These are phyloP conservation scores for Neurospora discreta DNA, from an alignment of 495 filamentous ascomycete species.

Conservation along the genomic window DNA sequence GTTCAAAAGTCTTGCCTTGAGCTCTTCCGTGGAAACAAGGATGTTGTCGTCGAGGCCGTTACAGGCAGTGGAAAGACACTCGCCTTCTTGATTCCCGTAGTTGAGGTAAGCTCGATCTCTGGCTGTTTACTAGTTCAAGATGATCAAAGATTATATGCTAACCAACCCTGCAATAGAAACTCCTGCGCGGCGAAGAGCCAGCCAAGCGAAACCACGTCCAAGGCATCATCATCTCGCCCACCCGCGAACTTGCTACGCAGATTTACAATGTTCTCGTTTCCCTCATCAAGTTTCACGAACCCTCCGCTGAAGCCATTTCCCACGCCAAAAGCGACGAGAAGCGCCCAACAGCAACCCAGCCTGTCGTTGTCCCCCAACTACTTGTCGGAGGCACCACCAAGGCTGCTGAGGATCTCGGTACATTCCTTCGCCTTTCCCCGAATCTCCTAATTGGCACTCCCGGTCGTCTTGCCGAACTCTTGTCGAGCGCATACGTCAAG, in stretches of 20 bases:
- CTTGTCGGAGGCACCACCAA: slow-evolving; percentile 77
- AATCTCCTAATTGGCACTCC: slow-evolving; percentile 85
- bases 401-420: slow-evolving; percentile 70
- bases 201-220: slow-evolving; percentile 81
- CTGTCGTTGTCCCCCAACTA: slow-evolving; percentile 70
- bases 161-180: slow-evolving; percentile 28
- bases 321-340: slow-evolving; percentile 38
- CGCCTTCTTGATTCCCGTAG: slow-evolving; percentile 77
- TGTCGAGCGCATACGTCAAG: slow-evolving; percentile 85
- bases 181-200: slow-evolving; percentile 59
- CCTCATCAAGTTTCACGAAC: slow-evolving; percentile 69
- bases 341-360: slow-evolving; percentile 35
- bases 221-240: slow-evolving; percentile 85
- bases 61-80: slow-evolving; percentile 94
- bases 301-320: slow-evolving; percentile 54
- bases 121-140: too few relatives aligned
- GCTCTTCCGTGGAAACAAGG: slow-evolving; percentile 84
- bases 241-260: slow-evolving; percentile 82
- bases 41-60: slow-evolving; percentile 95
- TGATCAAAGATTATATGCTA: background rate
- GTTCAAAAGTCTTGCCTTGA: slow-evolving; percentile 92
- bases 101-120: slow-evolving; percentile 39
- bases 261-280: slow-evolving; percentile 74
- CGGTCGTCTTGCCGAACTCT: slow-evolving; percentile 75
- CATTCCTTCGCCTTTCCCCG: slow-evolving; percentile 67